phyloP scores from a whole-genome alignment of 352 stramenopile genomes.

The Globisporangium echinulatum region DNA sequence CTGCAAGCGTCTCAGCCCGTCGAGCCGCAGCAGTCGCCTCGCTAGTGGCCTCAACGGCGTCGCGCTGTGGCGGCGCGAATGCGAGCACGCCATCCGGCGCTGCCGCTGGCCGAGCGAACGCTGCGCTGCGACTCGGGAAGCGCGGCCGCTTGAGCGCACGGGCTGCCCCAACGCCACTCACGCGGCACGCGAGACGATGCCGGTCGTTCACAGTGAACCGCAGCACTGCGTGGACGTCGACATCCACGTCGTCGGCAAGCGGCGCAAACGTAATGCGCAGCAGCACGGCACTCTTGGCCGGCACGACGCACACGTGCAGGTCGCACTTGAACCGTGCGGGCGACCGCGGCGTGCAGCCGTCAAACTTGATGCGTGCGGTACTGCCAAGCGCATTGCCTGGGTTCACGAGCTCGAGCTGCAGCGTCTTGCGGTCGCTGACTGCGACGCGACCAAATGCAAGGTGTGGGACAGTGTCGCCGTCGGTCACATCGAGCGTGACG shows the following conservation, averaged over 20 bases:
- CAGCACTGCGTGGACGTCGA: slow-evolving; percentile 34
- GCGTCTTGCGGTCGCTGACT: slow-evolving; percentile 35
- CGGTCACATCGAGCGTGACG: slow-evolving; percentile 40
- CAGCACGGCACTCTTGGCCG: slow-evolving; percentile 38
- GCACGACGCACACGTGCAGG: slow-evolving; percentile 63
- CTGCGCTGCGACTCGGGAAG: slow-evolving; percentile 13
- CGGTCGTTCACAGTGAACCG: slow-evolving; percentile 63
- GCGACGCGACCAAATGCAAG: slow-evolving; percentile 51
- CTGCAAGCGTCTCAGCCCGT: not conserved
- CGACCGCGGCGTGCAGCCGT: slow-evolving; percentile 28
- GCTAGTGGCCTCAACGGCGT: too few species aligned
- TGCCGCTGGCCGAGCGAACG: not conserved
- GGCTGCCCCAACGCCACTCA: slow-evolving; percentile 20
- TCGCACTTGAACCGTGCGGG: slow-evolving; percentile 57
- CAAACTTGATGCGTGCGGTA: slow-evolving; percentile 62
- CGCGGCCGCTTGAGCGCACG: slow-evolving; percentile 18
- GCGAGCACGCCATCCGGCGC: slow-evolving; percentile 3
- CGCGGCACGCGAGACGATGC: slow-evolving; percentile 45
- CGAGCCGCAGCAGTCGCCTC: not conserved
- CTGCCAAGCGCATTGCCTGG: slow-evolving; percentile 25
- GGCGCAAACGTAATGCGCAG: slow-evolving; percentile 67
- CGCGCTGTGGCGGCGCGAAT: slow-evolving; percentile 1
- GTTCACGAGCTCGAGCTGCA: slow-evolving; percentile 52
- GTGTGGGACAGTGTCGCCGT: slow-evolving; percentile 26
- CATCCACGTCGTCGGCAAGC: slow-evolving; percentile 26